Evolutionary conservation across 2,329 filamentous ascomycete species (phyloP), one percentile per base, ranked within the genome.

Genomic region (Uncinocarpus reesii): DNA sequence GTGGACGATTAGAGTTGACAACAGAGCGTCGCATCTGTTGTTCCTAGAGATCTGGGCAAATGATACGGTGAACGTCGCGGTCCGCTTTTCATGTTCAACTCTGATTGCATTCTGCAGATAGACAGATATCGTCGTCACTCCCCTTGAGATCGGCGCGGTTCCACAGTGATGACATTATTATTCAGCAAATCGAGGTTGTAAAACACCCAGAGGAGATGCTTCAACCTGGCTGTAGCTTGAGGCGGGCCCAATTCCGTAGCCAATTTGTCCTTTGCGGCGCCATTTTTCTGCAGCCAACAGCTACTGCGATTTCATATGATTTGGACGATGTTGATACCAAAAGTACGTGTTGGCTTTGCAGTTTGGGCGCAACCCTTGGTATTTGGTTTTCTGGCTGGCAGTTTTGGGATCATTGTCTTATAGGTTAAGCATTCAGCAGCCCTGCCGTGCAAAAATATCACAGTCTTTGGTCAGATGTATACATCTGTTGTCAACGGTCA

Each of bases 131-230:
- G 29, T n/a, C 15, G 26, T 10, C 29, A n/a, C 29, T 13, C 29
- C 29, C 29, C 11, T 11, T 38, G 18, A 38, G 37, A 40, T 40
- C 37, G 15, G 21, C 37, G 15, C n/a, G 35, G 10, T 13, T 40
- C 37, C 37, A 40, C 37, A 40, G 16, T 40, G 37, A 40, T 40
- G 37, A 40, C 16, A 26, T 40, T n/a, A 40, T 24, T 10, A 26
- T 11, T 26, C 37, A 24, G 37, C 37, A n/a, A 4, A n/a, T 32
- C 10, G 29, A 11, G 29, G 29, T 10, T 6, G 26, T 29, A 13
- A 13, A 11, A 32, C 10, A 32, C 3, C 4, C 29, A 29, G 29
- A 32, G 29, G 15, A 21, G 35, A 37, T 37, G 18, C n/a, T n/a
- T n/a, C n/a, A n/a, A 35, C 3, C 5, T 35, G 32, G 15, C 15